These are phyloP conservation scores for Barnettozyma vustinii DNA, from an alignment of 805 yeast genomes.

Conservation along the genomic window DNA sequence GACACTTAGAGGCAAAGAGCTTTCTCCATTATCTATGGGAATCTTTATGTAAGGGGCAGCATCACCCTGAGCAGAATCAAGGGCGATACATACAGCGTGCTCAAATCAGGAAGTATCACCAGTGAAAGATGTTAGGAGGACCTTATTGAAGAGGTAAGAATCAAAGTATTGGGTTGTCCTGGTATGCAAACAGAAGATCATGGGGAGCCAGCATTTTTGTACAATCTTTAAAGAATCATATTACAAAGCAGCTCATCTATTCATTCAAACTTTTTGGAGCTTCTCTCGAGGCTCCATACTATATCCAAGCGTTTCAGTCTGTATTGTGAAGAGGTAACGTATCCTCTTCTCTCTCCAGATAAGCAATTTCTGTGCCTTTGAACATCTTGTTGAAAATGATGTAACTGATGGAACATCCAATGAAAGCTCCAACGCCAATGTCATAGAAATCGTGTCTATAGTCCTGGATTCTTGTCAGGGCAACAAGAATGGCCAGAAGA, in stretches of 20 bases:
- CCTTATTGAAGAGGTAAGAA: no score
- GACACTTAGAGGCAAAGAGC: no score
- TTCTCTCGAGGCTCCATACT: not conserved
- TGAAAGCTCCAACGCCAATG: slow-evolving; percentile 61
- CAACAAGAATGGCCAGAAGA: slow-evolving; percentile 70
- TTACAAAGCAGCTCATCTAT: not conserved
- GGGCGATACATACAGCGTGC: no score
- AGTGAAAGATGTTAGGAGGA: no score
- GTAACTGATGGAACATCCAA: slow-evolving; percentile 43
- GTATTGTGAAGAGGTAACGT: slow-evolving; percentile 13
- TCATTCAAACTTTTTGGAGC: not conserved
- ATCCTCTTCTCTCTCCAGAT: slow-evolving; percentile 10
- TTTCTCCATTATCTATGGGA: no score
- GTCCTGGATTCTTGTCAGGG: slow-evolving; percentile 81
- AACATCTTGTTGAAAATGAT: slow-evolving; percentile 17
- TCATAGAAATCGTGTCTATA: slow-evolving; percentile 91
- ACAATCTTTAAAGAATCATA: no score
- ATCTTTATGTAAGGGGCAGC: no score
- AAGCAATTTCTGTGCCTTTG: slow-evolving; percentile 16
- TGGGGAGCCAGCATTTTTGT: no score
- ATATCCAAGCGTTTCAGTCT: not conserved
- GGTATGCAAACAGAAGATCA: no score
- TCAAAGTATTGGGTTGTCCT: no score
- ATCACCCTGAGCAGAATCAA: no score
- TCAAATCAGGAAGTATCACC: no score